Conservation (phyloP, 179 eudicot genomes). For the Beta lomatogona region DNA sequence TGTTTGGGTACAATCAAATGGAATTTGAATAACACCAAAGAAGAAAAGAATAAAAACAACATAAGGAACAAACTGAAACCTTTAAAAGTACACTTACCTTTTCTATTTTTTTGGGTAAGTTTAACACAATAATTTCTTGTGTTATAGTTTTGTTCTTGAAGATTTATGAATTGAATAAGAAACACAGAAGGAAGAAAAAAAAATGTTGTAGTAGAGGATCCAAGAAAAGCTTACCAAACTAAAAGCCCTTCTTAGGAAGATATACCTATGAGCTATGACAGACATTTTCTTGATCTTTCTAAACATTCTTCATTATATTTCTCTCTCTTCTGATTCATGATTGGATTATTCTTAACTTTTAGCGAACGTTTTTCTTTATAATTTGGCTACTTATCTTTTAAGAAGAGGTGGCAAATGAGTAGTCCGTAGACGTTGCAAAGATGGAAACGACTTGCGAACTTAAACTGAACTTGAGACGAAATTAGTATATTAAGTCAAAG, state of each 20-base stretch:
- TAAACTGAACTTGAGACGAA: no score
- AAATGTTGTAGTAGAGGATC: not conserved
- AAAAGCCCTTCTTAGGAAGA: not conserved
- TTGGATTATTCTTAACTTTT: no score
- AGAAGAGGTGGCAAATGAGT: no score
- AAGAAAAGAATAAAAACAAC: constrained; percentile 12
- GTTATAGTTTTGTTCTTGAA: not conserved
- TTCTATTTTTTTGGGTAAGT: no score
- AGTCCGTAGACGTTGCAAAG: no score
- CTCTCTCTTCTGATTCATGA: no score
- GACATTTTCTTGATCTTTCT: not conserved
- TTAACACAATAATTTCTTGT: no score
- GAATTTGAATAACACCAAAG: constrained; percentile 19
- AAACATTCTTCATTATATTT: constrained; percentile 8
- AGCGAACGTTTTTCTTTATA: no score
- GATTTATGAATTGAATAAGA: not conserved
- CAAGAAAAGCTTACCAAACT: not conserved
- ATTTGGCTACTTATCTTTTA: no score
- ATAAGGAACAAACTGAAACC: not conserved
- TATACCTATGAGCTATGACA: not conserved
- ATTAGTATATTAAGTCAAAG: no score
- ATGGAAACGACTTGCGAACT: no score
- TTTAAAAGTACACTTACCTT: no score
- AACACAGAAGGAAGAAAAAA: not conserved
- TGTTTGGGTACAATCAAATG: not conserved